Percentiles rank a stretch among this genome's conserved stretches.
Conservation (phyloP, 441 rosid species). For the Melastoma candidum region DNA sequence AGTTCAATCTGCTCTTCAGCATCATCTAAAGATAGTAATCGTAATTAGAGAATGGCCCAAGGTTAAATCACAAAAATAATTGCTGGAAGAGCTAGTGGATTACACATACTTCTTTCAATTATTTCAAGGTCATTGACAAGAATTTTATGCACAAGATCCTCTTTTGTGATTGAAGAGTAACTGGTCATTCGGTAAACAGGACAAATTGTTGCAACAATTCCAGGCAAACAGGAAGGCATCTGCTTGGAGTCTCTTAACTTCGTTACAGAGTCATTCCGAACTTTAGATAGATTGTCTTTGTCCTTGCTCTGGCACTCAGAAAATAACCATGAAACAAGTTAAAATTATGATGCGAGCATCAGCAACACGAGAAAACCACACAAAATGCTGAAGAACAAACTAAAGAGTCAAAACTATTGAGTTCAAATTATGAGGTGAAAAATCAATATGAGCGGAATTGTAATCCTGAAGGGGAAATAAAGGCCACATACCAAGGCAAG, state of each 20-base stretch:
- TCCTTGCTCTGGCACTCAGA: constrained; percentile 12
- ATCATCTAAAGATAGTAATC: constrained; percentile 24
- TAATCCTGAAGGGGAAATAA: not conserved
- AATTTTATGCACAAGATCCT: constrained; percentile 47
- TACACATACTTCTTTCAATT: constrained; percentile 24
- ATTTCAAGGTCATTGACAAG: constrained; percentile 29
- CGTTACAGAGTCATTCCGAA: constrained; percentile 1
- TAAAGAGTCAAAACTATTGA: too few relatives aligned
- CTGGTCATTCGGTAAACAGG: constrained; percentile 24
- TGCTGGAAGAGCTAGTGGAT: not conserved
- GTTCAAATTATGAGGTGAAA: too few relatives aligned
- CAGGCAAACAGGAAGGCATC: constrained; percentile 21
- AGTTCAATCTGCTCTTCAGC: constrained; percentile 42
- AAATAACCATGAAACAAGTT: constrained; percentile 1
- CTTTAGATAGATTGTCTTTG: constrained; percentile 4
- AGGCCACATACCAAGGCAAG: constrained; percentile 18
- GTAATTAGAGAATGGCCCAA: not conserved
- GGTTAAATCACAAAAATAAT: not conserved
- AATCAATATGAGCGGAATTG: too few relatives aligned
- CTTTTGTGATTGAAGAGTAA: constrained; percentile 35
- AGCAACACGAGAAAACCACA: too few relatives aligned
- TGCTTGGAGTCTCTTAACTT: constrained; percentile 8
- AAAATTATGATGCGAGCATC: not conserved
- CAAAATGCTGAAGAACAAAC: too few relatives aligned
- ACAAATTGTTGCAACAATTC: constrained; percentile 30